Conservation (phyloP, 352 stramenopile species). For the Globisporangium takayamanum region DNA sequence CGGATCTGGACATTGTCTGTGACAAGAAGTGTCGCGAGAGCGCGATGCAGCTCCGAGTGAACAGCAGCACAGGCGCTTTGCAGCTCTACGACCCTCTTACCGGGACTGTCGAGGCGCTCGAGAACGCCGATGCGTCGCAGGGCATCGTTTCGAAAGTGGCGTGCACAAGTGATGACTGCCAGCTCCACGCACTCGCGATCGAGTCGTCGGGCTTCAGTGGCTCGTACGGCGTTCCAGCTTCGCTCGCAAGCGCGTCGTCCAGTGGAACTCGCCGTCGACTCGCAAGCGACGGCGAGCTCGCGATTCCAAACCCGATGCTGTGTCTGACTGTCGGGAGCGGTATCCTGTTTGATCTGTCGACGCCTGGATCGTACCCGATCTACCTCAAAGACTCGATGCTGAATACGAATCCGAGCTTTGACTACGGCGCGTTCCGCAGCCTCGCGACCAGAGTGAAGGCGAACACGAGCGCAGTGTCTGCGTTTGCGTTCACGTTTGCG, state of each 20-base stretch:
- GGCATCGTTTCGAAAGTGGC: slow-evolving; percentile 56
- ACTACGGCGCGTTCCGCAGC: slow-evolving; percentile 83
- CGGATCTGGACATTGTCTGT: slow-evolving; percentile 73
- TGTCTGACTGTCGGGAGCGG: slow-evolving; percentile 77
- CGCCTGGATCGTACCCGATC: slow-evolving; percentile 75
- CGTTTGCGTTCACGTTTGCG: slow-evolving; percentile 87
- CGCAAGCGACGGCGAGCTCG: neutral
- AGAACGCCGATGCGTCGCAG: slow-evolving; percentile 10
- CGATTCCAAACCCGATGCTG: slow-evolving; percentile 83
- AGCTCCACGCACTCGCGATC: slow-evolving; percentile 52
- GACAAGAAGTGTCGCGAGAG: slow-evolving; percentile 63
- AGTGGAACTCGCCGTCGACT: slow-evolving; percentile 11
- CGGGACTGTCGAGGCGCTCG: slow-evolving; percentile 16
- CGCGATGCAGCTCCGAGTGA: slow-evolving; percentile 49
- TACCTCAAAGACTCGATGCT: slow-evolving; percentile 94
- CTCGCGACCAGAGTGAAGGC: slow-evolving; percentile 56
- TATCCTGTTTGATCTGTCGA: slow-evolving; percentile 87
- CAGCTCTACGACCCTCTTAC: slow-evolving; percentile 60
- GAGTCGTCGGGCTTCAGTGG: slow-evolving; percentile 47
- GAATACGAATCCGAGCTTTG: slow-evolving; percentile 91
- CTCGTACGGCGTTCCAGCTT: slow-evolving; percentile 47
- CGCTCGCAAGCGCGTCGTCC: slow-evolving; percentile 12
- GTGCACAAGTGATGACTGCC: slow-evolving; percentile 24
- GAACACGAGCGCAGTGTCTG: slow-evolving; percentile 49
- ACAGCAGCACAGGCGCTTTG: slow-evolving; percentile 42